Base-by-base conservation (phyloP, 331 rosid genomes). In the Acacia pycnantha region DNA sequence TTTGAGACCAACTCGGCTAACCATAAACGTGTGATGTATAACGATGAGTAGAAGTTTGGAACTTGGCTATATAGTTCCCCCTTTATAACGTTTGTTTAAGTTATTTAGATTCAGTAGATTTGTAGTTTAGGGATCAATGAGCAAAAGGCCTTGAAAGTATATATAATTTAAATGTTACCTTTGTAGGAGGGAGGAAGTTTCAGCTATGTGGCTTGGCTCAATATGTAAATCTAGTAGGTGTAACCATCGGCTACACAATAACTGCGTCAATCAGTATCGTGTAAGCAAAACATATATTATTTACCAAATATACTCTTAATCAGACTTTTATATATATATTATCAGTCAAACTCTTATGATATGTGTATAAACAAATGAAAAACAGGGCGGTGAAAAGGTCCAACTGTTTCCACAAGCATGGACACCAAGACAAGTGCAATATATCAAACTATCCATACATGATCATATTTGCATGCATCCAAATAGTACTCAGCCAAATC, bases 191-290 rank as follows among this genome's bases (percentile, higher is more conserved):
- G 12, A 85, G 85, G 58, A 96, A 86, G 50, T 92, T 93, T 27
- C 91, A 89, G 88, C 89, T 96, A 0, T 93, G 99, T 82, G 99
- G 98, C 29, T 70, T 96, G 85, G 99, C 99, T 75, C 99, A 94
- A 83, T 96, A 96, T 53, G 76, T 88, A 41, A 96, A 93, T 80
- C 92, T 96, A 7, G 50, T 93, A 7, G 99, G 99, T 18, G 92
- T 96, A 47, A 88, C 95, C 5, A 84, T 96, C 87, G 99, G 99
- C 19, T 96, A 96, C 90, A 96, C 98, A 7, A 96, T 96, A 70
- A 96, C 98, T n/a, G 98, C 98, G 33, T 96, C 98, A 46, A 96
- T 93, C 76, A 93, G 98, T 79, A 90, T 96, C 97, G 98, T 93
- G 98, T 95, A 90, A 88, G 98, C 82, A 74, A 51, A 54, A 27